Percentiles rank a stretch among this genome's conserved stretches.
phyloP scores from a whole-genome alignment of 768 basidiomycete genomes.

The Boletales sp. region DNA sequence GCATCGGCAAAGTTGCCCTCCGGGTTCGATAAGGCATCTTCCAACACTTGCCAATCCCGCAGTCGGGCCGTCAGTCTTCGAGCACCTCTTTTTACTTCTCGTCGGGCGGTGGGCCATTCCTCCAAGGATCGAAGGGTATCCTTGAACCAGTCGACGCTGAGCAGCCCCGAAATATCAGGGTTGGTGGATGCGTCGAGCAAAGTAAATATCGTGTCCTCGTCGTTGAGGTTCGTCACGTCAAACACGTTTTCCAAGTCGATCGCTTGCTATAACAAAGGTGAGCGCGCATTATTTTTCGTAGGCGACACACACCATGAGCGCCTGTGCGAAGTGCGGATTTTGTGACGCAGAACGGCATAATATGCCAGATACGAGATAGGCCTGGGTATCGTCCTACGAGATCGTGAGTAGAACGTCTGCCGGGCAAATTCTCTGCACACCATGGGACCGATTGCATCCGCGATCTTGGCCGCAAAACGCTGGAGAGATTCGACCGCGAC shows the following conservation, averaged over 20 bases:
- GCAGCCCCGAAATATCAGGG: constrained; percentile 54
- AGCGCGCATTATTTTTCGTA: not conserved
- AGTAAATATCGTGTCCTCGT: constrained; percentile 48
- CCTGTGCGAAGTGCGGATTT: constrained; percentile 41
- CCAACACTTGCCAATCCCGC: constrained; percentile 56
- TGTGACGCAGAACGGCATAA: constrained; percentile 66
- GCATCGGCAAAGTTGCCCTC: constrained; percentile 48
- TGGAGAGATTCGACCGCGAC: constrained; percentile 46
- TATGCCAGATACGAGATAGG: constrained; percentile 59
- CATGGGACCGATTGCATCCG: constrained; percentile 53
- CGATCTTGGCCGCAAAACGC: constrained; percentile 53
- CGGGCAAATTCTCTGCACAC: constrained; percentile 34
- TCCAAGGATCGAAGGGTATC: constrained; percentile 20
- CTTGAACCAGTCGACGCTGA: constrained; percentile 38
- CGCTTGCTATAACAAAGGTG: constrained; percentile 43
- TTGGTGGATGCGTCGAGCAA: constrained; percentile 67
- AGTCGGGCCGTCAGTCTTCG: constrained; percentile 49
- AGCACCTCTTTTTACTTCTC: constrained; percentile 42
- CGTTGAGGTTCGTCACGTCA: constrained; percentile 47
- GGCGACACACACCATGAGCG: constrained; percentile 40
- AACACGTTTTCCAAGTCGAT: constrained; percentile 55
- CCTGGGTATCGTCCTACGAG: constrained; percentile 48
- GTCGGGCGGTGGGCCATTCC: constrained; percentile 32
- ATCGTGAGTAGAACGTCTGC: not conserved
- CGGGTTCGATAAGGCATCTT: constrained; percentile 55